These are phyloP conservation scores for Brettanomyces custersianus DNA, from an alignment of 805 yeast species.

Conservation along the genomic window DNA sequence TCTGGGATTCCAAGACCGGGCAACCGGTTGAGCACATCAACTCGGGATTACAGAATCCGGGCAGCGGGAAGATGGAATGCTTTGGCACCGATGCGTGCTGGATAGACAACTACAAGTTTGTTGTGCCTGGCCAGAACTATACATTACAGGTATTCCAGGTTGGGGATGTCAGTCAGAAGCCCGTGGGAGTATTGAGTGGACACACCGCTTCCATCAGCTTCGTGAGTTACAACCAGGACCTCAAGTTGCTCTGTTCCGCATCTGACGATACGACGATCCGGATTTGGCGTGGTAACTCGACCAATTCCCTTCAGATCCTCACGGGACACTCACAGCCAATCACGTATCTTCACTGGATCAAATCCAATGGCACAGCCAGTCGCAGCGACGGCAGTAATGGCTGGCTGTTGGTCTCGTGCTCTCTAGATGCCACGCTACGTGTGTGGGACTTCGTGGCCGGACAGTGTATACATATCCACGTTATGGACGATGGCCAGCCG, in stretches of 20 bases:
- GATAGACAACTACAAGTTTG: slow-evolving; percentile 63
- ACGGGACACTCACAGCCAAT: slow-evolving; percentile 52
- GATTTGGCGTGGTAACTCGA: slow-evolving; percentile 64
- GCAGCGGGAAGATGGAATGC: not conserved
- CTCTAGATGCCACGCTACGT: slow-evolving; percentile 64
- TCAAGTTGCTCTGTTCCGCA: slow-evolving; percentile 57
- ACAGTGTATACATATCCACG: slow-evolving; percentile 26
- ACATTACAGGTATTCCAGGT: slow-evolving; percentile 48
- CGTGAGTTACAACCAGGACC: slow-evolving; percentile 42
- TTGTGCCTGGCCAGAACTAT: slow-evolving; percentile 54
- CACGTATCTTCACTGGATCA: slow-evolving; percentile 48
- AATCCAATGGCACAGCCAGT: slow-evolving; percentile 11
- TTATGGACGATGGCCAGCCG: slow-evolving; percentile 40
- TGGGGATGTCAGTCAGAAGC: slow-evolving; percentile 28
- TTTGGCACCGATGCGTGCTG: slow-evolving; percentile 57
- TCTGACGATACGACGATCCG: slow-evolving; percentile 70
- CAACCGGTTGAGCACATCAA: slow-evolving; percentile 29
- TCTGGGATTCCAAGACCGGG: slow-evolving; percentile 63
- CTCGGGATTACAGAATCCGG: slow-evolving; percentile 8
- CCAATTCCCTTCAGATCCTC: slow-evolving; percentile 40
- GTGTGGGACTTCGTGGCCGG: slow-evolving; percentile 56
- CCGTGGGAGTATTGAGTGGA: slow-evolving; percentile 50
- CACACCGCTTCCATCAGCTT: slow-evolving; percentile 53
- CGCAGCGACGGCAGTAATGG: too few relatives aligned
- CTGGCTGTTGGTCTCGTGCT: slow-evolving; percentile 38